Evolutionary conservation across 345 rosid genomes (phyloP).

Genomic region (Gossypium turneri): DNA sequence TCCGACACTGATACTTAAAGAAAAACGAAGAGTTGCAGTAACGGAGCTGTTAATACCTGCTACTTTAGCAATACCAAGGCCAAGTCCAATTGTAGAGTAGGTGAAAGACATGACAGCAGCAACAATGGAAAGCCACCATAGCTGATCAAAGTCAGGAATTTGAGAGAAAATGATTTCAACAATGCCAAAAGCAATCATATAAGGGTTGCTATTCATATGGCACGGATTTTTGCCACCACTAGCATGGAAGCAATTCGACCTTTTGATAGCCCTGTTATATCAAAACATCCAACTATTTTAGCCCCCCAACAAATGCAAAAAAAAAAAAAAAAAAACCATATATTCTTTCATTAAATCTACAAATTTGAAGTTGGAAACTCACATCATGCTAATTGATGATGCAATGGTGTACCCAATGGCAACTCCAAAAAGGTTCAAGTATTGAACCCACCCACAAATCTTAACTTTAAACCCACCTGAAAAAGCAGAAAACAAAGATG

Average conservation of each 20-base stretch:
- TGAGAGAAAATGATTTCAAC: conserved; percentile 49
- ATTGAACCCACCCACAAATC: conserved; percentile 67
- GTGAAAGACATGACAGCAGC: conserved; percentile 97
- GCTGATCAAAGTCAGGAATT: conserved; percentile 72
- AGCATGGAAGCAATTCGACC: conserved; percentile 52
- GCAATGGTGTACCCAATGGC: conserved; percentile 79
- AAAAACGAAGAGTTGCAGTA: background rate
- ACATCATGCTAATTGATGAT: conserved; percentile 40
- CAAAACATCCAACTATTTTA: background rate
- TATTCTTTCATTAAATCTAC: background rate
- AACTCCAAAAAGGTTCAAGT: conserved; percentile 64
- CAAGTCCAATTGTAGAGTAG: conserved; percentile 84
- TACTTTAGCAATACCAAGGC: conserved; percentile 74
- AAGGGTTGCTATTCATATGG: conserved; percentile 39
- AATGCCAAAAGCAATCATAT: conserved; percentile 64
- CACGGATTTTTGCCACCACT: conserved; percentile 40
- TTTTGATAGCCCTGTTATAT: conserved; percentile 47
- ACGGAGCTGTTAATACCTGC: conserved; percentile 26
- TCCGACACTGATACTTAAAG: background rate
- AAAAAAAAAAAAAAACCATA: background rate
- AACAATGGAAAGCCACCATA: conserved; percentile 87
- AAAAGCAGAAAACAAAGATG: background rate
- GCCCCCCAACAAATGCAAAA: background rate
- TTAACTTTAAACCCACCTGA: conserved; percentile 59
- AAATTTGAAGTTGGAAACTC: conserved; percentile 7